Conservation (phyloP, 1,284 basidiomycete species). For the Schizophyllum amplum region DNA sequence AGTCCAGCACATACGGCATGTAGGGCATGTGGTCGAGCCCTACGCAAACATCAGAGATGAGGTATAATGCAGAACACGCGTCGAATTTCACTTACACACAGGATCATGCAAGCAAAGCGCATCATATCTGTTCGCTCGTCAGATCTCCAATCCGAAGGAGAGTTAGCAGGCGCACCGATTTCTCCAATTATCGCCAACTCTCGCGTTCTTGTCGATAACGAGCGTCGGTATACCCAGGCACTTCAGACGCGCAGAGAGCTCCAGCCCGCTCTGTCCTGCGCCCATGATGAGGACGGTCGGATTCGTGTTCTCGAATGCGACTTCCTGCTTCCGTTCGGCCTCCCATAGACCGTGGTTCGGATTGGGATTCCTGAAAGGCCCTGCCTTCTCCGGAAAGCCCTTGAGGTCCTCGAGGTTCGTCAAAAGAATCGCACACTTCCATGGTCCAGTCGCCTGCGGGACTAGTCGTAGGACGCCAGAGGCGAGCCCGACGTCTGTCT, state of each 20-base stretch:
- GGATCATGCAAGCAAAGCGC: constrained; percentile 55
- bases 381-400: constrained; percentile 40
- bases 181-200: constrained; percentile 55
- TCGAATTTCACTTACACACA: constrained; percentile 33
- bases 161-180: constrained; percentile 10
- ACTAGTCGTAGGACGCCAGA: constrained; percentile 50
- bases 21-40: constrained; percentile 55
- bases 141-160: not conserved
- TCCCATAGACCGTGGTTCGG: constrained; percentile 31
- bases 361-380: constrained; percentile 23
- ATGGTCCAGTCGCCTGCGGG: constrained; percentile 34
- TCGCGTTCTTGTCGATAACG: constrained; percentile 43
- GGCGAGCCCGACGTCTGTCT: constrained; percentile 38
- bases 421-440: constrained; percentile 52
- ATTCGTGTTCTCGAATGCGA: constrained; percentile 29
- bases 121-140: constrained; percentile 33
- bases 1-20: constrained; percentile 31
- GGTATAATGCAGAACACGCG: not conserved
- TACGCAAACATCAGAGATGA: constrained; percentile 16
- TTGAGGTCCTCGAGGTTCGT: constrained; percentile 53
- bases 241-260: constrained; percentile 49
- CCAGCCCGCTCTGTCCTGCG: constrained; percentile 59
- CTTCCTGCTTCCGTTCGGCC: constrained; percentile 23
- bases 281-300: constrained; percentile 51
- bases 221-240: constrained; percentile 42